Percentiles rank a stretch among this genome's conserved stretches.
Evolutionary conservation across 768 basidiomycete genomes (phyloP).

Genomic region (Agaricus blazei): DNA sequence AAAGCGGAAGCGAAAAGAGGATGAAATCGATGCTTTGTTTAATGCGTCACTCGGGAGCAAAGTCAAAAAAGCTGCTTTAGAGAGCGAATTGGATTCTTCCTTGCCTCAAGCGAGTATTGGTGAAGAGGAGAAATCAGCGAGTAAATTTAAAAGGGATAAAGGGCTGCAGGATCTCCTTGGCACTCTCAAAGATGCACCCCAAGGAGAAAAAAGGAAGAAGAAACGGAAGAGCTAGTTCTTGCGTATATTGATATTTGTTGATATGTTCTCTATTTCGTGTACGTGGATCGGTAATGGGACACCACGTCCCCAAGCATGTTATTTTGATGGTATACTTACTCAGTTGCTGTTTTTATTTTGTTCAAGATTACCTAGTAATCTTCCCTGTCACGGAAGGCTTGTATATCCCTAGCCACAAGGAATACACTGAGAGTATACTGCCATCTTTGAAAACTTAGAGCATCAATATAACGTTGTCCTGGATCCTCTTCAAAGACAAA

Average conservation of each 20-base stretch:
- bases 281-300: no score
- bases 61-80: conserved; percentile 50
- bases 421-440: no score
- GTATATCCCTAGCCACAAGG: no score
- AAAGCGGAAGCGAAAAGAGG: conserved; percentile 45
- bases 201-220: conserved; percentile 35
- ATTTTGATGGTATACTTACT: no score
- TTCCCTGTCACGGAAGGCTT: no score
- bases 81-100: not conserved
- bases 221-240: conserved; percentile 10
- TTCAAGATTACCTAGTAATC: no score
- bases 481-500: no score
- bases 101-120: conserved; percentile 11
- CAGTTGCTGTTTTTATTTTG: no score
- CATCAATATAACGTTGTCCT: no score
- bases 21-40: conserved; percentile 79
- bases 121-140: conserved; percentile 10
- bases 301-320: no score
- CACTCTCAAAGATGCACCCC: conserved; percentile 56
- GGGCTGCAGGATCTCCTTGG: conserved; percentile 47
- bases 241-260: not conserved
- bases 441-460: no score
- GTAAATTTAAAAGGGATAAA: conserved; percentile 21
- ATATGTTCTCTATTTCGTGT: not conserved
- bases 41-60: conserved; percentile 51